phyloP scores from a whole-genome alignment of 2,329 filamentous ascomycete genomes.

The Truncatella angustata region DNA sequence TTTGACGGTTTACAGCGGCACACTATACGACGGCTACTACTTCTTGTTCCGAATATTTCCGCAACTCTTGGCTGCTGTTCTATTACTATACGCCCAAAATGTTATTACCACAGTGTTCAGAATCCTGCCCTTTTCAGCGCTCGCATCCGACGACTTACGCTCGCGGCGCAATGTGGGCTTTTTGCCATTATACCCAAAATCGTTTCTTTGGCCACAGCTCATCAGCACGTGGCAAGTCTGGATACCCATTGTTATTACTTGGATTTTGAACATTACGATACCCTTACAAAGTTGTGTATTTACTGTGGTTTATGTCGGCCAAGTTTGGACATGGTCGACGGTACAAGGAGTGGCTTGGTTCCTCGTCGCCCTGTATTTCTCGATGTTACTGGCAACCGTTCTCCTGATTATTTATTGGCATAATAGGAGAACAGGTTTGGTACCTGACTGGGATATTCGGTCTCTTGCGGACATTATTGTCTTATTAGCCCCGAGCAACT shows the following conservation, averaged over 20 bases:
- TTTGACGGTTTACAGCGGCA: conserved; percentile 63
- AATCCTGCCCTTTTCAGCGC: conserved; percentile 73
- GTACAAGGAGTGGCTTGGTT: conserved; percentile 79
- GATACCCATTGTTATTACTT: conserved; percentile 65
- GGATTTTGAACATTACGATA: conserved; percentile 76
- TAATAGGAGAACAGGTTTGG: conserved; percentile 66
- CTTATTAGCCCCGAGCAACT: conserved; percentile 77
- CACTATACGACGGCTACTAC: conserved; percentile 70
- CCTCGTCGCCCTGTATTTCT: conserved; percentile 69
- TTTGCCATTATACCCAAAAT: conserved; percentile 64
- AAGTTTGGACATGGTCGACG: conserved; percentile 74
- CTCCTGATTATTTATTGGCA: conserved; percentile 65
- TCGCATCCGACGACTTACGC: conserved; percentile 63
- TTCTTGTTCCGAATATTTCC: conserved; percentile 87
- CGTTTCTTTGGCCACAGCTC: conserved; percentile 62
- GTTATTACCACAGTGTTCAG: conserved; percentile 74
- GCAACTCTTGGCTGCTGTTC: conserved; percentile 67
- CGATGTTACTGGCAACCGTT: conserved; percentile 58
- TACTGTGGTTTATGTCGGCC: conserved; percentile 56
- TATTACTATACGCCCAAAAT: conserved; percentile 76
- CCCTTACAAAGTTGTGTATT: conserved; percentile 80
- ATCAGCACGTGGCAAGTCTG: conserved; percentile 65
- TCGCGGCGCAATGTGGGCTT: conserved; percentile 66
- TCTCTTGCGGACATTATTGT: conserved; percentile 79
- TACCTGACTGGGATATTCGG: conserved; percentile 70